Conservation (phyloP, 2,329 filamentous ascomycete species). For the Pseudogymnoascus sp. region DNA sequence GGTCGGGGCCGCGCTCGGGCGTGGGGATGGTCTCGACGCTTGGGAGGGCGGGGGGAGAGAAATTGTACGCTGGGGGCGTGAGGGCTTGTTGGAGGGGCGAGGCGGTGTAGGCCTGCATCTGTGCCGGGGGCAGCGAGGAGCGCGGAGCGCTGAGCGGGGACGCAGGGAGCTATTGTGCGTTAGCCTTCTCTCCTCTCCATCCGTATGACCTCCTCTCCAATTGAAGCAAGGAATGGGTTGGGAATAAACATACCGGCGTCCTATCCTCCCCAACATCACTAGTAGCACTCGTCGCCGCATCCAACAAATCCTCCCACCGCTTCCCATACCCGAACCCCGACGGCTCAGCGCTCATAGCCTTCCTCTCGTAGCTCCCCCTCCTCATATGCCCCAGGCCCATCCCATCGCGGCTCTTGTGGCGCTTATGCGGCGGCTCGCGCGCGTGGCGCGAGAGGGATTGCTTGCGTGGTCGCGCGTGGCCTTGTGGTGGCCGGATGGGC, state of each 20-base stretch:
- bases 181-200: conserved; percentile 13
- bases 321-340: conserved; percentile 65
- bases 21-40: conserved; percentile 61
- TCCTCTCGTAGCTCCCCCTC: conserved; percentile 60
- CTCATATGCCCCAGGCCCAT: conserved; percentile 60
- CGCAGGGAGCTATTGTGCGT: conserved; percentile 46
- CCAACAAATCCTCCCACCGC: conserved; percentile 93
- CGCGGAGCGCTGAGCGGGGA: conserved; percentile 57
- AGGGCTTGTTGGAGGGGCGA: conserved; percentile 86
- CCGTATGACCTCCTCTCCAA: not conserved
- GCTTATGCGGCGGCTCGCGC: conserved; percentile 69
- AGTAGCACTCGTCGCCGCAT: conserved; percentile 85
- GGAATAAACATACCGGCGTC: conserved; percentile 60
- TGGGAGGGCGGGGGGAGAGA: conserved; percentile 69
- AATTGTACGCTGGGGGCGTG: conserved; percentile 67
- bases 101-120: conserved; percentile 65
- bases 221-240: not conserved
- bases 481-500: conserved; percentile 67
- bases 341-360: conserved; percentile 81
- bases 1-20: no score
- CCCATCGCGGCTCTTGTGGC: conserved; percentile 62
- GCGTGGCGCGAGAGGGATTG: conserved; percentile 77
- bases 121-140: conserved; percentile 54
- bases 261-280: conserved; percentile 87
- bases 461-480: conserved; percentile 68